Evolutionary conservation across 2,329 filamentous ascomycete genomes (phyloP), one percentile per base, ranked within the genome.

Genomic region (Clarireedia hainanense): DNA sequence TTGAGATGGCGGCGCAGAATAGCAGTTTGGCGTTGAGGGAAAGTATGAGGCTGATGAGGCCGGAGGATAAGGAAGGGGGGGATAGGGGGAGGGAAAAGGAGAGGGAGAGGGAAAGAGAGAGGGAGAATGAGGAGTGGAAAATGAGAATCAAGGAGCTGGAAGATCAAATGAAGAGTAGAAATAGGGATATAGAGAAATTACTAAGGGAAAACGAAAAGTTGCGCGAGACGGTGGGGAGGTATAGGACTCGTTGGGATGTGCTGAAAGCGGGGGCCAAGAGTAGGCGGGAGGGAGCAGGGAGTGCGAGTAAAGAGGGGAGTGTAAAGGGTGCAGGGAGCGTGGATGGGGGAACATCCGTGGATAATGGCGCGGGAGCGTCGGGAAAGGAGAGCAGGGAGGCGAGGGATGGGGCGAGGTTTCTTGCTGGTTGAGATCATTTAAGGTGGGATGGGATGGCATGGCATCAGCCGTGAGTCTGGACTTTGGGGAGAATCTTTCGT

Each of bases 1-100:
- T 96, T 73, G 92, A 99, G 71, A 85, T 90, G 40, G 91, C 89
- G 64, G 90, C 91, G 0, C 94, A 97, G 72, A 90, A 86, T 60
- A 91, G 88, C 39, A 89, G 87, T 52, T 81, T 91, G 72, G 89
- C 90, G 3, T 79, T 97, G 36, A 89, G 91, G 14, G 90, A 96
- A 69, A 95, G 89, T 63, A 84, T 84, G 68, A 76, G 82, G n/a
- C 70, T 85, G 5, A 79, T 82, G 71, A 74, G 78, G 14, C 80
- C 81, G 1, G 75, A 55, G 9, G 20, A 47, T 48, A 45, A 23
- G 45, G 27, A 30, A 9, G 27, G 27, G 36, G 89, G 91, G 14
- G 90, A 96, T 69, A 95, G 89, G 63, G 84, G 84, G 68, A 76
- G 82, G n/a, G 70, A 85, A 5, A 79, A 82, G 71, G 74, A 78